Percentiles rank a stretch among this genome's conserved stretches.
These are phyloP conservation scores for Fusarium tjaetaba DNA, from an alignment of 2,329 filamentous ascomycete genomes.

Conservation along the genomic window DNA sequence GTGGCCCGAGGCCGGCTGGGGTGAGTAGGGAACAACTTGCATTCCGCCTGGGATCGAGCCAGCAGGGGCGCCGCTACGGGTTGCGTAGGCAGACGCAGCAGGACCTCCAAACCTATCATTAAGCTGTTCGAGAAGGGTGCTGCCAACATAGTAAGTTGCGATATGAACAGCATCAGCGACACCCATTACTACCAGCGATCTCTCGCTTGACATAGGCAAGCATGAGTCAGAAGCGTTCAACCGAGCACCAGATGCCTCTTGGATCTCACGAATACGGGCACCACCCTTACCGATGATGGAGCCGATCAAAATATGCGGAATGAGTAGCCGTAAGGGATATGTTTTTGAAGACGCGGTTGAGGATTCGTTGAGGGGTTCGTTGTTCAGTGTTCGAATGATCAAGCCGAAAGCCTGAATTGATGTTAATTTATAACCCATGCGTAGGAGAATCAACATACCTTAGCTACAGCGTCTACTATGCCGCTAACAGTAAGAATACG, in stretches of 20 bases:
- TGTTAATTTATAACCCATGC: conserved; percentile 41
- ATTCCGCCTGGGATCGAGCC: conserved; percentile 96
- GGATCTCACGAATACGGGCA: conserved; percentile 95
- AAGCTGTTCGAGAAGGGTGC: conserved; percentile 96
- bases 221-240: conserved; percentile 97
- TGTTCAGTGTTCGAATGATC: conserved; percentile 98
- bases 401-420: conserved; percentile 84
- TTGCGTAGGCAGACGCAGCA: conserved; percentile 96
- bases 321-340: conserved; percentile 92
- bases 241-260: conserved; percentile 95
- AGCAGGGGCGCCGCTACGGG: conserved; percentile 90
- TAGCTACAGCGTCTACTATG: conserved; percentile 94
- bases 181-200: conserved; percentile 96
- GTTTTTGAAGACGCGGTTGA: conserved; percentile 96
- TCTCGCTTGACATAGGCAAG: conserved; percentile 92
- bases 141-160: conserved; percentile 97
- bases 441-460: conserved; percentile 67
- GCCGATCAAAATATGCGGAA: conserved; percentile 96
- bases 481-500: conserved; percentile 98
- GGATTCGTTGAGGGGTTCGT: conserved; percentile 87
- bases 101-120: conserved; percentile 97
- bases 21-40: conserved; percentile 98
- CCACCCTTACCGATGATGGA: conserved; percentile 99
- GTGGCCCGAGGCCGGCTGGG: conserved; percentile 90
- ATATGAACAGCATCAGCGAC: conserved; percentile 99